phyloP scores from a whole-genome alignment of 2,329 filamentous ascomycete genomes.

The Aspergillus pseudonomiae region DNA sequence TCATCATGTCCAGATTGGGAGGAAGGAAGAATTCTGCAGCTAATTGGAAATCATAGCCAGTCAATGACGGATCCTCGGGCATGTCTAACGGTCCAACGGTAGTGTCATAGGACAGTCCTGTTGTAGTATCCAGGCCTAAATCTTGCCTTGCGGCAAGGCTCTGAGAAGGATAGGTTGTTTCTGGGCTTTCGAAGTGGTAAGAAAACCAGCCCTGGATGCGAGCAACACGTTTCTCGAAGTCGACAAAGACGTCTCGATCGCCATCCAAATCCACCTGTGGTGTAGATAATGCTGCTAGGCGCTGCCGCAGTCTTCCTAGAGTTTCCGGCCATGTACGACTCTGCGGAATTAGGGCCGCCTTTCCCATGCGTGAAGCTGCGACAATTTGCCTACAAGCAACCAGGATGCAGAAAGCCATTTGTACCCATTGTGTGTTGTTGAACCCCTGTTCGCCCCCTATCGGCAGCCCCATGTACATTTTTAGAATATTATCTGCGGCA shows the following conservation, averaged over 20 bases:
- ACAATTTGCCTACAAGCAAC: conserved; percentile 18
- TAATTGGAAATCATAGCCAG: background rate
- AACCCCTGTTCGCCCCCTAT: conserved; percentile 37
- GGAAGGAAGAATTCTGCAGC: background rate
- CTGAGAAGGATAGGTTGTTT: background rate
- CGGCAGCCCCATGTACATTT: conserved; percentile 37
- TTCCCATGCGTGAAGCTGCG: background rate
- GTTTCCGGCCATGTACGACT: background rate
- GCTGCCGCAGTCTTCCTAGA: background rate
- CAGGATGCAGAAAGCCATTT: conserved; percentile 38
- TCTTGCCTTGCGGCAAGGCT: background rate
- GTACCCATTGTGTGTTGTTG: conserved; percentile 46
- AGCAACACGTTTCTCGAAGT: background rate
- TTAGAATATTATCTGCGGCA: conserved; percentile 8
- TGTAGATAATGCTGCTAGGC: background rate
- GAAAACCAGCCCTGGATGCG: conserved; percentile 1
- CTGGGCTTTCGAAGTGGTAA: background rate
- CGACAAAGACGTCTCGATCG: background rate
- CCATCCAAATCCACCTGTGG: background rate
- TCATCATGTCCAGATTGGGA: background rate
- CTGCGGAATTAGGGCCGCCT: background rate
- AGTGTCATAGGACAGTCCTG: background rate
- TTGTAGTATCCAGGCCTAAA: background rate
- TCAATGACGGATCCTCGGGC: background rate
- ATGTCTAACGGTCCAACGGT: background rate